These are phyloP conservation scores for Serendipita sp. DNA, from an alignment of 768 basidiomycete genomes.

Conservation along the genomic window DNA sequence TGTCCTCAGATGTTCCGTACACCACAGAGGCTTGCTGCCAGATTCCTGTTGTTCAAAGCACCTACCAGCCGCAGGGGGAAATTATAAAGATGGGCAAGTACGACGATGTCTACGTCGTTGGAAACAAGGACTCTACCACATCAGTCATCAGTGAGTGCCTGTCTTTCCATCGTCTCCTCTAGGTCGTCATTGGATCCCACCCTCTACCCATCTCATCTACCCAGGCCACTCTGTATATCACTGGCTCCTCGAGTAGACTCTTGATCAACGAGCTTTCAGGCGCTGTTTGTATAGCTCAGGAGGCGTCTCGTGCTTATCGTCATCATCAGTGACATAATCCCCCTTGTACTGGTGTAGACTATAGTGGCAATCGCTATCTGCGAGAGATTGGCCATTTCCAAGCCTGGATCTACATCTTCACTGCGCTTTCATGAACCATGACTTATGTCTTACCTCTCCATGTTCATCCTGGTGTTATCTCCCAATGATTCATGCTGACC, in stretches of 20 bases:
- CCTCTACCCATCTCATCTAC: no score
- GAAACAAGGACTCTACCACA: conserved; percentile 30
- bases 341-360: neutral
- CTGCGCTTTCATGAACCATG: neutral
- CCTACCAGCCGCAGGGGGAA: conserved; percentile 36
- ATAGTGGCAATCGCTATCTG: neutral
- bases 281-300: neutral
- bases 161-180: neutral
- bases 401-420: neutral
- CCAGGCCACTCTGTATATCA: no score
- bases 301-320: neutral
- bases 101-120: conserved; percentile 20
- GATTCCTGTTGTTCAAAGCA: conserved; percentile 37
- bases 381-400: neutral
- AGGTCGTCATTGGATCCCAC: neutral
- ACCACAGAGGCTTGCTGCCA: conserved; percentile 29
- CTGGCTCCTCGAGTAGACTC: no score
- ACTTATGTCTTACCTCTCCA: neutral
- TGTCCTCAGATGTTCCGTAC: neutral
- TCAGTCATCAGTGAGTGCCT: conserved; percentile 41
- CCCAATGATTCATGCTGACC: neutral
- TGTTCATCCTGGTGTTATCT: no score
- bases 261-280: neutral
- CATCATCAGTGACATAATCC: neutral
- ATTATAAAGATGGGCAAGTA: conserved; percentile 34